phyloP scores from a whole-genome alignment of 2,329 filamentous ascomycete species.

The Nectriaceae sp. region DNA sequence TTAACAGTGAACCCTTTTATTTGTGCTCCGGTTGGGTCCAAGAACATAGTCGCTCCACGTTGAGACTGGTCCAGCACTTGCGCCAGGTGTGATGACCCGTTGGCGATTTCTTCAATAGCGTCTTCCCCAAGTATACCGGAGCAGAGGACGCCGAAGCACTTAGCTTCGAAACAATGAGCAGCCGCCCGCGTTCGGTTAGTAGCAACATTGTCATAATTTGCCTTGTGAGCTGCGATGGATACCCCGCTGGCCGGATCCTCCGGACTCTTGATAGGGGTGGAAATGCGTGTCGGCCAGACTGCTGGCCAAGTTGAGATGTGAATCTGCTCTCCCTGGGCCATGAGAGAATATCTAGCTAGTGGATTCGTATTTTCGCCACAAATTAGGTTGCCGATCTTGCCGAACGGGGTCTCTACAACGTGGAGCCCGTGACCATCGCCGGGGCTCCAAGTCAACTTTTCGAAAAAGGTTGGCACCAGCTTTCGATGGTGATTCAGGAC shows the following conservation, averaged over 20 bases:
- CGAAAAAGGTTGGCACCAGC: constrained; percentile 56
- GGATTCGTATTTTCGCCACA: constrained; percentile 62
- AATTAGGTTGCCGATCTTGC: constrained; percentile 51
- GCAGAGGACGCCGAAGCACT: constrained; percentile 56
- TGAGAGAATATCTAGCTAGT: constrained; percentile 51
- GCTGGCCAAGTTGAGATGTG: constrained; percentile 58
- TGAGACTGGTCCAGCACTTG: constrained; percentile 39
- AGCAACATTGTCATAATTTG: constrained; percentile 54
- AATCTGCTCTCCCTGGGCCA: constrained; percentile 56
- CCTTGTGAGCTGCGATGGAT: background rate
- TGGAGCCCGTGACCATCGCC: constrained; percentile 53
- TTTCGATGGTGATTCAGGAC: constrained; percentile 55
- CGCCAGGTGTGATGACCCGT: constrained; percentile 27
- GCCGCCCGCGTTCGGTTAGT: constrained; percentile 54
- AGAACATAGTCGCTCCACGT: constrained; percentile 49
- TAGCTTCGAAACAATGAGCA: constrained; percentile 60
- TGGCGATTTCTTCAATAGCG: constrained; percentile 36
- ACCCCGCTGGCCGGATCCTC: fast-evolving
- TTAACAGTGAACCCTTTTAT: constrained; percentile 40
- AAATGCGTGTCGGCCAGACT: constrained; percentile 2
- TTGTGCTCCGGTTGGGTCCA: constrained; percentile 50
- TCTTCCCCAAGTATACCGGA: constrained; percentile 43
- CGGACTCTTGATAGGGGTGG: background rate
- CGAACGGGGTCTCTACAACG: constrained; percentile 46
- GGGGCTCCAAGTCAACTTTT: constrained; percentile 55